Conservation (phyloP, 371 early-diverging fungal genomes). For the Nematocida parisii region DNA sequence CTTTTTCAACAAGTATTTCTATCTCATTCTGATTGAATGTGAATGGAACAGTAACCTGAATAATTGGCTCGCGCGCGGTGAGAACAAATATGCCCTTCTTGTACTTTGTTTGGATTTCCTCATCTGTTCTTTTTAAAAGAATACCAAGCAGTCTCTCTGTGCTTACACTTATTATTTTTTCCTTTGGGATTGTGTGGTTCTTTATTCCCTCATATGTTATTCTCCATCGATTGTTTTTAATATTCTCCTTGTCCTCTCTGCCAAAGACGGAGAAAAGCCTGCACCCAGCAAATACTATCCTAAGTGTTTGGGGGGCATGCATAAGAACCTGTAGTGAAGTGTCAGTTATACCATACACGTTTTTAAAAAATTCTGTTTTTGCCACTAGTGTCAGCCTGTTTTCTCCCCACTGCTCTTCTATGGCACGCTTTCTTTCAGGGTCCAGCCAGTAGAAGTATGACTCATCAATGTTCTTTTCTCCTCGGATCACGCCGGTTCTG, state of each 20-base stretch:
- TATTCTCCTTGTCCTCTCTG: conserved; percentile 12
- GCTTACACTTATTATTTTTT: not conserved
- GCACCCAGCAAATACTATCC: conserved; percentile 41
- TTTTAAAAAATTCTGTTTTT: conserved; percentile 23
- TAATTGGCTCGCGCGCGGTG: not conserved
- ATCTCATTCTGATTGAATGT: conserved; percentile 11
- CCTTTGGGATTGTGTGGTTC: not conserved
- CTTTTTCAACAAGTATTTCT: conserved; percentile 45
- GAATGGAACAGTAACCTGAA: conserved; percentile 4
- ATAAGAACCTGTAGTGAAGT: conserved; percentile 1
- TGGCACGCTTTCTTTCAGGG: not conserved
- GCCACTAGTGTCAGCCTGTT: not conserved
- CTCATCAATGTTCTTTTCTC: conserved; percentile 46
- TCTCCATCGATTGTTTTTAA: conserved; percentile 32
- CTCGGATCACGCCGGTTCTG: not conserved
- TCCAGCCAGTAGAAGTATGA: conserved; percentile 42
- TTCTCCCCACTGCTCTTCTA: conserved; percentile 44
- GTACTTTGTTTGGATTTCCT: not conserved
- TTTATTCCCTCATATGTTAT: conserved; percentile 37
- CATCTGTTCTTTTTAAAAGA: conserved; percentile 2
- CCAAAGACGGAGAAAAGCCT: conserved; percentile 44
- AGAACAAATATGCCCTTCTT: conserved; percentile 33
- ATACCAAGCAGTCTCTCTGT: not conserved
- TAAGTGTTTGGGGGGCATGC: conserved; percentile 14
- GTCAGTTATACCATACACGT: conserved; percentile 19